Evolutionary conservation across 305 asterid species (phyloP), one percentile per base, ranked within the genome.

Genomic region (Stenogyne calaminthoides): DNA sequence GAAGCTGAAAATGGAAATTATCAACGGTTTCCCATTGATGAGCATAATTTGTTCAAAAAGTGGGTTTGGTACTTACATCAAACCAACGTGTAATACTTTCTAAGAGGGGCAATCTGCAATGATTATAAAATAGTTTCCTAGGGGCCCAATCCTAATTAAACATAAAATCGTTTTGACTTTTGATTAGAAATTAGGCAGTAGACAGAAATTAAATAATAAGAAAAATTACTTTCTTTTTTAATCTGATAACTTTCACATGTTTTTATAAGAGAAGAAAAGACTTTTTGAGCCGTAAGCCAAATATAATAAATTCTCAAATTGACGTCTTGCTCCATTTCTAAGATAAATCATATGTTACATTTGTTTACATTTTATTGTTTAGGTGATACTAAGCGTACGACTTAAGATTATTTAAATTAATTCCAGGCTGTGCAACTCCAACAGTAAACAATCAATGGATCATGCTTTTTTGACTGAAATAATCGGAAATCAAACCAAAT

Each of bases 171-270:
- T 25, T 67, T 77, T 55, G 61, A 47, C 52, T 58, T 34, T 18
- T 47, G 74, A 81, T 73, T 75, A 67, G n/a, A 69, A 73, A 70
- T 74, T 79, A 71, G 71, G 80, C 82, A 62, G 68, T 40, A 47
- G 3, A 15, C 47, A 37, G 32, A 22, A 58, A 52, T 73, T 44
- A 58, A 39, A 44, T 44, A 36, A 55, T 18, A 42, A 12, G 1
- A 42, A 39, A 65, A 64, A 49, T 27, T 2, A 16, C 46, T 37
- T 37, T 22, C 56, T 42, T 68, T 25, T 32, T 32, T 6, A 32
- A 32, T 32, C 6, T 57, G 67, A 70, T 62, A 72, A 62, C 77
- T 76, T 76, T 19, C 73, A 75, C 57, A 63, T 63, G n/a, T 75
- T 78, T 68, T 64, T 71, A 62, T 37, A 69, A 72, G 74, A 71